phyloP scores from a whole-genome alignment of 495 filamentous ascomycete species.

The Cetradonia linearis region DNA sequence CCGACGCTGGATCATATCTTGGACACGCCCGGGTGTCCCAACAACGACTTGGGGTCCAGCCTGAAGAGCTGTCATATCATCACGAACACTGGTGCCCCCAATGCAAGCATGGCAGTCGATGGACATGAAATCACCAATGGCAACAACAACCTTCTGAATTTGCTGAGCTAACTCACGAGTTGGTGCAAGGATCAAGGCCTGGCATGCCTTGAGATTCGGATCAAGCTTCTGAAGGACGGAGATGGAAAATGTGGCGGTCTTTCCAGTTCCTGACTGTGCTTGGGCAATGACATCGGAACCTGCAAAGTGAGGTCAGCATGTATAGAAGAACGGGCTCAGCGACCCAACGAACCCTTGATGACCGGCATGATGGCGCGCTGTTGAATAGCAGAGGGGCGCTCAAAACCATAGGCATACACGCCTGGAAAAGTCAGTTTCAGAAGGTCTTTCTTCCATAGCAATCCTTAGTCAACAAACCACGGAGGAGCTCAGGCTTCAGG shows the following conservation, averaged over 20 bases:
- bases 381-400: conserved; percentile 98
- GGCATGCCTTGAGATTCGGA: conserved; percentile 82
- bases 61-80: conserved; percentile 93
- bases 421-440: conserved; percentile 44
- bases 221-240: conserved; percentile 97
- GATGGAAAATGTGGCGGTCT: conserved; percentile 98
- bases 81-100: conserved; percentile 93
- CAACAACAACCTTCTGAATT: conserved; percentile 98
- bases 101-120: conserved; percentile 99
- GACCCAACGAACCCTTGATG: conserved; percentile 79
- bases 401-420: conserved; percentile 99
- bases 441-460: not conserved
- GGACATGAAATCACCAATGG: conserved; percentile 98
- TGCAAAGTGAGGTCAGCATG: conserved; percentile 34
- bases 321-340: conserved; percentile 1
- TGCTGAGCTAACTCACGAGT: conserved; percentile 97
- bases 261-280: conserved; percentile 97
- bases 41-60: conserved; percentile 95
- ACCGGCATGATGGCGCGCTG: conserved; percentile 99
- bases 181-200: conserved; percentile 91
- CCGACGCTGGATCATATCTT: conserved; percentile 97
- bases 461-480: conserved; percentile 53
- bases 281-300: conserved; percentile 98
- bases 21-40: conserved; percentile 92
- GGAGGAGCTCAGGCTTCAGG: conserved; percentile 90